Conservation (phyloP, 768 basidiomycete genomes). For the Boletus eberwhitei region DNA sequence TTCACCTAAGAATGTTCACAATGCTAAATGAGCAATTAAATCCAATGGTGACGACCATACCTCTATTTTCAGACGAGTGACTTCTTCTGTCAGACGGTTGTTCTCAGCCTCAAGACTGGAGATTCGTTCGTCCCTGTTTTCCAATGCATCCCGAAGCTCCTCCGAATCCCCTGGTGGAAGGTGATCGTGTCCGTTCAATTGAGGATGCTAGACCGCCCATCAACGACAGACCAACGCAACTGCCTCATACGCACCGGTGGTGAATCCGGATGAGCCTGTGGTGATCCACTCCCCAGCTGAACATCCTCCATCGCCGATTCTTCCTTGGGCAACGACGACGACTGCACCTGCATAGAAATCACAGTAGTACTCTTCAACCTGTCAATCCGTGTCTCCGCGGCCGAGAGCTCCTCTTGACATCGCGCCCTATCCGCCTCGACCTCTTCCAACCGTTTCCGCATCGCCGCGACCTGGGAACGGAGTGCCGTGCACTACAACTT, state of each 20-base stretch:
- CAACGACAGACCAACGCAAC: conserved; percentile 24
- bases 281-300: conserved; percentile 40
- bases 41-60: conserved; percentile 28
- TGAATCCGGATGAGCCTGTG: conserved; percentile 53
- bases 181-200: conserved; percentile 39
- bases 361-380: conserved; percentile 56
- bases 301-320: conserved; percentile 29
- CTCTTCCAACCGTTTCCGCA: conserved; percentile 49
- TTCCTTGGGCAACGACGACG: conserved; percentile 31
- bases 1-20: conserved; percentile 32
- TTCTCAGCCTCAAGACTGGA: conserved; percentile 46
- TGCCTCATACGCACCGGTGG: conserved; percentile 65
- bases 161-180: conserved; percentile 41
- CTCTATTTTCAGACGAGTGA: conserved; percentile 43
- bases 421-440: conserved; percentile 45
- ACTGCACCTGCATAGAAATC: conserved; percentile 41
- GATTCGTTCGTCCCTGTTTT: conserved; percentile 41
- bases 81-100: conserved; percentile 42
- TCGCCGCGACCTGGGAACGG: conserved; percentile 53
- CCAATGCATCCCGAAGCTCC: conserved; percentile 29
- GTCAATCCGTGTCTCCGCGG: conserved; percentile 61
- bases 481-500: conserved; percentile 50
- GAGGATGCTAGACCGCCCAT: conserved; percentile 43
- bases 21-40: background rate
- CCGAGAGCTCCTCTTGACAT: conserved; percentile 49